Percentiles rank a stretch among this genome's conserved stretches.
Evolutionary conservation across 2,329 filamentous ascomycete genomes (phyloP).

Genomic region (Diaporthe batatas): DNA sequence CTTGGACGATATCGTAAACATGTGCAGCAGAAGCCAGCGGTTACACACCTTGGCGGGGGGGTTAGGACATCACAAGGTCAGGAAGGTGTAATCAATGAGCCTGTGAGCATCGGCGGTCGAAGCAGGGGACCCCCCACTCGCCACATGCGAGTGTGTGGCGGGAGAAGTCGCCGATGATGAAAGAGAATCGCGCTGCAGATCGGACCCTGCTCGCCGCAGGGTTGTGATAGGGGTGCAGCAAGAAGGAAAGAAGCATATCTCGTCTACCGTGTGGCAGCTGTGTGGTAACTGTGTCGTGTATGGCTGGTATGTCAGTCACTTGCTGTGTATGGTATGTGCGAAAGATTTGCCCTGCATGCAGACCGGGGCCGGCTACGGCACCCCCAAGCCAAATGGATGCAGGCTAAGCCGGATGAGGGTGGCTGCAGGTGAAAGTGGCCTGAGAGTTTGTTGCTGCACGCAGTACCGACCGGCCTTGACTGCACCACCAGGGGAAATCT

Average conservation of each 20-base stretch:
- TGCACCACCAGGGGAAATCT: not conserved
- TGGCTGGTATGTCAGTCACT: not conserved
- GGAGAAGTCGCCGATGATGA: slow-evolving; percentile 28
- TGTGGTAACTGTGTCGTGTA: not conserved
- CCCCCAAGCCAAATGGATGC: not conserved
- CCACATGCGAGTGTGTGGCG: slow-evolving; percentile 1
- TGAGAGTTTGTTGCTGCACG: slow-evolving; percentile 15
- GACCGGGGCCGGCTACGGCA: slow-evolving; percentile 3
- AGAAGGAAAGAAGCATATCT: not conserved
- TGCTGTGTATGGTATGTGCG: not conserved
- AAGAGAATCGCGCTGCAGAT: slow-evolving; percentile 5
- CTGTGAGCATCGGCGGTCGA: slow-evolving; percentile 4
- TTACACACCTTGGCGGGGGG: slow-evolving; percentile 15
- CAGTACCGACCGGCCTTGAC: not conserved
- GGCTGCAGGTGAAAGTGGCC: slow-evolving; percentile 17
- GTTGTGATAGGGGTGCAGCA: not conserved
- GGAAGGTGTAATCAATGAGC: slow-evolving; percentile 16
- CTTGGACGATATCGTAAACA: not conserved
- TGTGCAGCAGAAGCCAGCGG: not conserved
- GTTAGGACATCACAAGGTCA: not conserved
- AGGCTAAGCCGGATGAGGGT: not conserved
- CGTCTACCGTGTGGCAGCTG: not conserved
- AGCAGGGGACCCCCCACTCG: slow-evolving; percentile 6
- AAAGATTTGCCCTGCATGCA: slow-evolving; percentile 12
- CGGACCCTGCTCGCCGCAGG: slow-evolving; percentile 24